phyloP scores from a whole-genome alignment of 495 filamentous ascomycete species.

The Neurospora intermedia region DNA sequence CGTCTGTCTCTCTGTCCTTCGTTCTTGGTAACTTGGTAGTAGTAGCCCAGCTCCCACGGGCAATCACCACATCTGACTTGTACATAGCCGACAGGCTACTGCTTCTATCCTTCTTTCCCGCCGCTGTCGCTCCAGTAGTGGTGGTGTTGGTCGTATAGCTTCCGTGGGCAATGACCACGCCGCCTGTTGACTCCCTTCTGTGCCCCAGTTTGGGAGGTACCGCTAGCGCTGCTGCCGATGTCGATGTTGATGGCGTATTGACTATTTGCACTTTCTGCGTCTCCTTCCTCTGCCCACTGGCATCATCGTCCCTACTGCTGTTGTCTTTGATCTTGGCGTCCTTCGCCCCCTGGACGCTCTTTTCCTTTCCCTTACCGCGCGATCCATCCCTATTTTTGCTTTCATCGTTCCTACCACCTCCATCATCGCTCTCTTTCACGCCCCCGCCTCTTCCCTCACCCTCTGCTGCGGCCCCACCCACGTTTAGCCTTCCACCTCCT shows the following conservation, averaged over 20 bases:
- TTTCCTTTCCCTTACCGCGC: neutral
- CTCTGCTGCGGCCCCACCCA: neutral
- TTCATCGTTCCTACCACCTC: neutral
- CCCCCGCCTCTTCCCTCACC: neutral
- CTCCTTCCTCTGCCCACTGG: neutral
- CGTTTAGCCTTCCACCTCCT: neutral
- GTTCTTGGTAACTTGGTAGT: neutral
- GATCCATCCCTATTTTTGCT: neutral
- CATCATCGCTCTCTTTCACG: neutral
- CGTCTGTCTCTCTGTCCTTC: neutral
- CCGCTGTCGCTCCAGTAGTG: neutral
- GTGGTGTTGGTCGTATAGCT: neutral
- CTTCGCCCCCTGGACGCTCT: neutral
- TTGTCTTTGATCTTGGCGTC: neutral
- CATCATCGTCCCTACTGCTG: neutral
- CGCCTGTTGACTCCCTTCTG: neutral
- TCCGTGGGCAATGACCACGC: neutral
- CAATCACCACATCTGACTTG: neutral
- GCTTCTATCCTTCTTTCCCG: neutral
- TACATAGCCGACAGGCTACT: neutral
- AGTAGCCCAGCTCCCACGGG: neutral
- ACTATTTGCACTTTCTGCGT: neutral
- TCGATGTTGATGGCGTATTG: neutral
- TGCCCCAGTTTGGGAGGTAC: neutral
- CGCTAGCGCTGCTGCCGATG: neutral